Base-by-base conservation (phyloP, 1,284 basidiomycete genomes). In the Afroboletus lepidellus region DNA sequence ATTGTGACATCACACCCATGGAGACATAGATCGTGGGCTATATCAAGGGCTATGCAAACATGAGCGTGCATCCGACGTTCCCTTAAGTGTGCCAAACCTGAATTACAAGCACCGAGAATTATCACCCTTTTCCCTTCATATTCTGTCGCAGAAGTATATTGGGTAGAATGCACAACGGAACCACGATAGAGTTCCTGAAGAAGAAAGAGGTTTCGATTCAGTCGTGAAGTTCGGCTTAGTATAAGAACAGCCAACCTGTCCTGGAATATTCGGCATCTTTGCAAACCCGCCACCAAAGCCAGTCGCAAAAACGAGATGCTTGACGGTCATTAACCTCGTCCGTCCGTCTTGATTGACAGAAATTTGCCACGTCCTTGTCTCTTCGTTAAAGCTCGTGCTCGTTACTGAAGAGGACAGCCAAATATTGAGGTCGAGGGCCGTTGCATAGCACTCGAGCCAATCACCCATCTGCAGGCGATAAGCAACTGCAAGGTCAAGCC, bases 391-490 rank as follows among this genome's bases (percentile, higher is more conserved):
- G 8, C 56, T 53, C 4, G 77, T 69, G n/a, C 62, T 62, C 0
- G 59, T 66, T 23, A 78, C 60, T 1, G 66, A 72, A 9, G 78
- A 71, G 12, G 70, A 69, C 5, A 71, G 72, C 83, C 80, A 85
- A 38, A 80, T 70, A 61, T 82, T 77, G 21, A 83, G 67, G 56
- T 85, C 82, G 59, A 83, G 69, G 8, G 72, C 63, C 11, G 73
- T 69, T 1, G 77, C 79, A 53, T 83, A 84, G 33, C 65, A 69
- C 59, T 84, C 83, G 15, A 85, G 71, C 78, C 80, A 85, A 56
- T 81, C 77, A 4, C 76, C 82, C 24, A 85, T 66, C 75, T 73
- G 15, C n/a, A 16, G 9, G 44, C 4, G 29, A 42, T 62, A 23
- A 46, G 55, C 45, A n/a, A 21, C 18, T 18, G 27, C 8, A 27